A percentile compares a stretch with the other conserved stretches of the same genome.
Evolutionary conservation across 2,329 filamentous ascomycete genomes (phyloP).

Genomic region (Fusarium hostae): DNA sequence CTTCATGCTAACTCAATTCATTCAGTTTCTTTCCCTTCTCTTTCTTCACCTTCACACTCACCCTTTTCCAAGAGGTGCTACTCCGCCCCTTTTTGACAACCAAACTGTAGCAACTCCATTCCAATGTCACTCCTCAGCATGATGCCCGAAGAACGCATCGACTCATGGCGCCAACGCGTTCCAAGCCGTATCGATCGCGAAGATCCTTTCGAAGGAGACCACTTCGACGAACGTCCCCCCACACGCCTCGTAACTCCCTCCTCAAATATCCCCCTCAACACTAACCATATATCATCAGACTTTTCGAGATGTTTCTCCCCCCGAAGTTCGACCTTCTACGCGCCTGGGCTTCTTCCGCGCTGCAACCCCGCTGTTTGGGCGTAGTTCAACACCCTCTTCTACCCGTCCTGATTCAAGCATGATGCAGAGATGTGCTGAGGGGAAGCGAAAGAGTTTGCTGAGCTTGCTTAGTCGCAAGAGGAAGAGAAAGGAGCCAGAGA

Average conservation of each 20-base stretch:
- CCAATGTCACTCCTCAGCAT: constrained; percentile 15
- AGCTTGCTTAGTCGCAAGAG: constrained; percentile 46
- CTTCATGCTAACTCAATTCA: not conserved
- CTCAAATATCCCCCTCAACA: not conserved
- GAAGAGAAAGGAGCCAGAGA: constrained; percentile 34
- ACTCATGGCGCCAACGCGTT: constrained; percentile 51
- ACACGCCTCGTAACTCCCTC: constrained; percentile 45
- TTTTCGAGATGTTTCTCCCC: constrained; percentile 35
- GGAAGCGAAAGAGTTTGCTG: constrained; percentile 34
- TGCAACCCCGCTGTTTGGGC: constrained; percentile 42
- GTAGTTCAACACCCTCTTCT: constrained; percentile 21
- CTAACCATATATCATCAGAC: constrained; percentile 28
- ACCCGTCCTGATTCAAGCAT: constrained; percentile 25
- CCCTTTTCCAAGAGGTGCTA: not conserved
- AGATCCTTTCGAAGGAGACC: constrained; percentile 51
- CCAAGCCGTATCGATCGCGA: constrained; percentile 50
- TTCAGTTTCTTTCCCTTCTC: not conserved
- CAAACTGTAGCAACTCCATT: not conserved
- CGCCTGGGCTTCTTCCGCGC: constrained; percentile 46
- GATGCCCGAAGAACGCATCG: constrained; percentile 38
- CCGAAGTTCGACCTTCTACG: constrained; percentile 36
- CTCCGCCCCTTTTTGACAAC: not conserved
- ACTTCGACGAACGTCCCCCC: constrained; percentile 46
- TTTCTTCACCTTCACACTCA: not conserved
- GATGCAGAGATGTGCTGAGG: not conserved